Conservation (phyloP, 2,329 filamentous ascomycete species). For the Gremmenia infestans region DNA sequence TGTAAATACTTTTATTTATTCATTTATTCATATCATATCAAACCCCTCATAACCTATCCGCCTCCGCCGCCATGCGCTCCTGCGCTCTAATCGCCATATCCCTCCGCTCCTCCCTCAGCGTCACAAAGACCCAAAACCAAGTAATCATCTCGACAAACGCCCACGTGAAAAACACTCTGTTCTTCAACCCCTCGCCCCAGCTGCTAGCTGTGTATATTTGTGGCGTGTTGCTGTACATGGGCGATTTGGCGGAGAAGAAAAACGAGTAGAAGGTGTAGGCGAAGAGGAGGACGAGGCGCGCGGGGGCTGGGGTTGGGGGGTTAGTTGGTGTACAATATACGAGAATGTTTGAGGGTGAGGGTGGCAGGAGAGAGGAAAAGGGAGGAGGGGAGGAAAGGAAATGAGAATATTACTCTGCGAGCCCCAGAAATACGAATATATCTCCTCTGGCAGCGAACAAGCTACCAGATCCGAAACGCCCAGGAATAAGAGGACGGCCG, state of each 20-base stretch:
- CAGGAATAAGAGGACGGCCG: conserved; percentile 58
- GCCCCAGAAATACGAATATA: conserved; percentile 58
- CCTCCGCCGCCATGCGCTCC: conserved; percentile 32
- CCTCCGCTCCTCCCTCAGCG: conserved; percentile 58
- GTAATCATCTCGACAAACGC: conserved; percentile 76
- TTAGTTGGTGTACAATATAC: not conserved
- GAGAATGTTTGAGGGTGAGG: not conserved
- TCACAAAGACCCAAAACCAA: conserved; percentile 84
- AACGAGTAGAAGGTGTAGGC: conserved; percentile 59
- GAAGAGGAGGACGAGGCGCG: conserved; percentile 63
- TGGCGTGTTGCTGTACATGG: conserved; percentile 39
- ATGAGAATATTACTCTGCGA: conserved; percentile 55
- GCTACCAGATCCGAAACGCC: conserved; percentile 62
- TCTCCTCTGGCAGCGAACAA: conserved; percentile 63
- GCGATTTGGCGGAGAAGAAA: conserved; percentile 49
- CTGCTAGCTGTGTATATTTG: conserved; percentile 39
- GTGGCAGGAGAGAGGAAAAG: conserved; percentile 45
- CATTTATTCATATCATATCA: not conserved
- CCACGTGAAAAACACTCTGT: conserved; percentile 79
- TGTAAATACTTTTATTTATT: not conserved
- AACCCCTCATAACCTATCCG: conserved; percentile 27
- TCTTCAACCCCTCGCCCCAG: conserved; percentile 67
- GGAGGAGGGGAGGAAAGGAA: conserved; percentile 37
- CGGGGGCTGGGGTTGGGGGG: conserved; percentile 40
- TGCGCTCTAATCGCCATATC: conserved; percentile 31